Conservation (phyloP, 768 basidiomycete species). For the Fomitopsis serialis region DNA sequence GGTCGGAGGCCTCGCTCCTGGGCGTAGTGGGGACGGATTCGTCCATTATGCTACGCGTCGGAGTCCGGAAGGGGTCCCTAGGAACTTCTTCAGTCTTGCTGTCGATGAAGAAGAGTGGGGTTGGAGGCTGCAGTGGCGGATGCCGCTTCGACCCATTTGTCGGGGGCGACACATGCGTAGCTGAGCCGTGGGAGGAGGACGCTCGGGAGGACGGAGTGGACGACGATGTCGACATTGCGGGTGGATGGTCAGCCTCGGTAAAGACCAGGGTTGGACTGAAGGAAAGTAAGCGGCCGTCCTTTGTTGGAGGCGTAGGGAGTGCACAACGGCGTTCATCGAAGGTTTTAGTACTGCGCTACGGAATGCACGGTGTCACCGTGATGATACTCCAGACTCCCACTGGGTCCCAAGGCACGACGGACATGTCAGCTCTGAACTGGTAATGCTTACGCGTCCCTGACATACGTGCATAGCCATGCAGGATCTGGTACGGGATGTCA, state of each 20-base stretch:
- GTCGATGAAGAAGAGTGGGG: constrained; percentile 12
- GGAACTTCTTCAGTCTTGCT: constrained; percentile 5
- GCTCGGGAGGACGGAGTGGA: constrained; percentile 11
- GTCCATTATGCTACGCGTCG: constrained; percentile 7
- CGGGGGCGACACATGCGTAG: constrained; percentile 1
- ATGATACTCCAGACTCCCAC: too few species aligned
- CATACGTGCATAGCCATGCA: too few species aligned
- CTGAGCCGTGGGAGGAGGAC: constrained; percentile 10
- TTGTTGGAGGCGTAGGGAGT: background rate
- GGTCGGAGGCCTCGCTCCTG: constrained; percentile 27
- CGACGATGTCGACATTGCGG: constrained; percentile 7
- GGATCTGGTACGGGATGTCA: too few species aligned
- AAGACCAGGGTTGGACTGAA: background rate
- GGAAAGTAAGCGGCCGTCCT: background rate
- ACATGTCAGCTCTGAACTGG: too few species aligned
- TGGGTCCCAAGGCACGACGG: too few species aligned
- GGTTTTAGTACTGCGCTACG: background rate
- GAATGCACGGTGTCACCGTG: too few species aligned
- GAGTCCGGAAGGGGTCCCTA: constrained; percentile 20
- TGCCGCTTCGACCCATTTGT: constrained; percentile 10
- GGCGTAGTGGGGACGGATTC: constrained; percentile 15
- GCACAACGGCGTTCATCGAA: background rate
- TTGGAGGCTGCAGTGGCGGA: constrained; percentile 12
- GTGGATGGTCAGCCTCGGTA: background rate
- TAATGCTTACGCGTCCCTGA: too few species aligned